Percentiles rank a stretch among this genome's conserved stretches.
These are phyloP conservation scores for Phytophthora pluvialis DNA, from an alignment of 352 stramenopile genomes.

Conservation along the genomic window DNA sequence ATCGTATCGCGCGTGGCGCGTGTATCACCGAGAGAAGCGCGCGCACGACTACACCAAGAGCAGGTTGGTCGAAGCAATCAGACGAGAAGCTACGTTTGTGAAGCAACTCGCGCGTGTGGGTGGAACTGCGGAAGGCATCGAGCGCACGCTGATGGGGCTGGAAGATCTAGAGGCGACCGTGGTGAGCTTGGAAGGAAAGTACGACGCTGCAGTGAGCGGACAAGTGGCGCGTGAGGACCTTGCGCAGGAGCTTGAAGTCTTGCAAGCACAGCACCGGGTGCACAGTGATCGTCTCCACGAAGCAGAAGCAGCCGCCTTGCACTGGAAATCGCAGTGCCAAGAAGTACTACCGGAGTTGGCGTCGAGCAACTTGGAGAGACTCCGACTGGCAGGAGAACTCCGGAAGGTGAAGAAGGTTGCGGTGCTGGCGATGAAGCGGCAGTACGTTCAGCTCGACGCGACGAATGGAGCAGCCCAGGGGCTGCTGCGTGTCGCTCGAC, in stretches of 20 bases:
- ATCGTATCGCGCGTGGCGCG: conserved; percentile 36
- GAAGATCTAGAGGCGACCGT: conserved; percentile 35
- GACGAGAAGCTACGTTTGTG: conserved; percentile 24
- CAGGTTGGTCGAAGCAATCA: conserved; percentile 30
- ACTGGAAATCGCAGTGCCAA: conserved; percentile 31
- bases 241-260: conserved; percentile 6
- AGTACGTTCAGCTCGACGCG: conserved; percentile 18
- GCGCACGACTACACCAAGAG: conserved; percentile 44
- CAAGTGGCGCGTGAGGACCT: conserved; percentile 13
- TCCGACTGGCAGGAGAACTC: conserved; percentile 23
- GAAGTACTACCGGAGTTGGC: conserved; percentile 18
- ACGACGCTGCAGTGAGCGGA: conserved; percentile 1
- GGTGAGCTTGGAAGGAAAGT: conserved; percentile 6
- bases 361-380: conserved; percentile 24
- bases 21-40: conserved; percentile 40
- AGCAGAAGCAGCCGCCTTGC: conserved; percentile 16
- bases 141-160: conserved; percentile 32
- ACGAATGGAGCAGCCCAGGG: background rate
- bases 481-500: background rate
- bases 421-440: conserved; percentile 33
- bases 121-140: conserved; percentile 26
- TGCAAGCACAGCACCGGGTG: conserved; percentile 4
- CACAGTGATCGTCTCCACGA: conserved; percentile 23
- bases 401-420: conserved; percentile 34
- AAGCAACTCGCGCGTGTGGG: conserved; percentile 29